A percentile compares a stretch with the other conserved stretches of the same genome.
Conservation (phyloP, 2,329 filamentous ascomycete species). For the Monosporascus cannonballus region DNA sequence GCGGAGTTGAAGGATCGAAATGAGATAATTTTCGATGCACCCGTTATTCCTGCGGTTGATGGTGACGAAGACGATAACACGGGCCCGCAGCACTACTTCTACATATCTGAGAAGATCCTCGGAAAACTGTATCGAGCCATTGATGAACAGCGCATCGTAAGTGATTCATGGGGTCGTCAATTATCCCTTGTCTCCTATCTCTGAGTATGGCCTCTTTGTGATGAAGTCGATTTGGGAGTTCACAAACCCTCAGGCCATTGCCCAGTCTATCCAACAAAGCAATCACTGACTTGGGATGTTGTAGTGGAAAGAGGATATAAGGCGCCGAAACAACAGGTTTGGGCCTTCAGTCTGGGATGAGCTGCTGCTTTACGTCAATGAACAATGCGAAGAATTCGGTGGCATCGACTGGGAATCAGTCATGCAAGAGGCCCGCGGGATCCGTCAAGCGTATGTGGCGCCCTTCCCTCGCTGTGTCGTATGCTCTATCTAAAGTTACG, state of each 20-base stretch:
- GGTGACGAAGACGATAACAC: constrained; percentile 43
- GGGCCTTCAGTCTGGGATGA: constrained; percentile 38
- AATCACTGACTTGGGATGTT: no score
- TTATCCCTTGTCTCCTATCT: no score
- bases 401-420: constrained; percentile 28
- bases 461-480: background rate
- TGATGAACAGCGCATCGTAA: constrained; percentile 58
- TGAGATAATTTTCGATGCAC: constrained; percentile 33
- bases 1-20: constrained; percentile 38
- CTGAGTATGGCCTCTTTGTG: no score
- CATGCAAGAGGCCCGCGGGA: constrained; percentile 33
- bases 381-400: constrained; percentile 23
- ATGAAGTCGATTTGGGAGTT: no score
- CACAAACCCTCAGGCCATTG: no score
- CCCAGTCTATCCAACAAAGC: no score
- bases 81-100: constrained; percentile 47
- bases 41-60: constrained; percentile 23
- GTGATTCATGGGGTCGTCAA: no score
- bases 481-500: background rate
- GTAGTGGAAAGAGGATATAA: constrained; percentile 43
- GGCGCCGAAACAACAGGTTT: constrained; percentile 16
- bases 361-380: constrained; percentile 26
- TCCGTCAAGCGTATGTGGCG: constrained; percentile 38
- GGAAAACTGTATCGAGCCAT: constrained; percentile 67
- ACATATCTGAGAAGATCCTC: constrained; percentile 61